Percentiles rank a stretch among this genome's conserved stretches.
phyloP scores from a whole-genome alignment of 805 yeast genomes.

The Pichia occidentalis region DNA sequence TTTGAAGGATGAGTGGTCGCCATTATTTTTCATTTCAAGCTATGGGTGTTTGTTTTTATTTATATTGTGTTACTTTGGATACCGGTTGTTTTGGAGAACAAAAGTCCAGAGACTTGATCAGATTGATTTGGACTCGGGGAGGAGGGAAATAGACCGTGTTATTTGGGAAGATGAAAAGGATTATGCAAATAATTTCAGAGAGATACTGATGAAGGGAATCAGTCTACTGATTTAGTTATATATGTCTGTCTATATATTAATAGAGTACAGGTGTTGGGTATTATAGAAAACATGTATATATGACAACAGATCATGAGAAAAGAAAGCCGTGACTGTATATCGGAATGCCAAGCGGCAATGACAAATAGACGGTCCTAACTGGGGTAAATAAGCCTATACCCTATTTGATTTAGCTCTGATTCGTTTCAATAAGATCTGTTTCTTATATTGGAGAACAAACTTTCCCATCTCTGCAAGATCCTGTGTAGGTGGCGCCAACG shows the following conservation, averaged over 20 bases:
- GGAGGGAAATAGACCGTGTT: conserved; percentile 74
- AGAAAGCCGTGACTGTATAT: no score
- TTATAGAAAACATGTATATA: no score
- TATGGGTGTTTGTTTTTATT: conserved; percentile 47
- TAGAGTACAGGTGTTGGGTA: no score
- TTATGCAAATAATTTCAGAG: conserved; percentile 29
- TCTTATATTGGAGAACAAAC: conserved; percentile 4
- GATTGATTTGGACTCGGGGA: conserved; percentile 74
- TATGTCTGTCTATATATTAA: no score
- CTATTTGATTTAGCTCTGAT: not conserved
- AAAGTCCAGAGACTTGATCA: conserved; percentile 63
- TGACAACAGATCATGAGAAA: no score
- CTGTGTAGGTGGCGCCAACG: not conserved
- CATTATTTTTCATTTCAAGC: conserved; percentile 44
- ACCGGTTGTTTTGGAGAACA: conserved; percentile 55
- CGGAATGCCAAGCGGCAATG: no score
- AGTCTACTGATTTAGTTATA: conserved; percentile 18
- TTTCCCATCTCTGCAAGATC: not conserved
- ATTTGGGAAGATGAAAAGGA: conserved; percentile 70
- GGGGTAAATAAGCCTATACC: no score
- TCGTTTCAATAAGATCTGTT: conserved; percentile 1
- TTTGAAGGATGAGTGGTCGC: conserved; percentile 41
- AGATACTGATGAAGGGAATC: conserved; percentile 23
- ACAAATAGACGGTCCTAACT: no score
- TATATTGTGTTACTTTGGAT: conserved; percentile 37